These are phyloP conservation scores for Phytopythium mirpurense DNA, from an alignment of 352 stramenopile genomes.

Conservation along the genomic window DNA sequence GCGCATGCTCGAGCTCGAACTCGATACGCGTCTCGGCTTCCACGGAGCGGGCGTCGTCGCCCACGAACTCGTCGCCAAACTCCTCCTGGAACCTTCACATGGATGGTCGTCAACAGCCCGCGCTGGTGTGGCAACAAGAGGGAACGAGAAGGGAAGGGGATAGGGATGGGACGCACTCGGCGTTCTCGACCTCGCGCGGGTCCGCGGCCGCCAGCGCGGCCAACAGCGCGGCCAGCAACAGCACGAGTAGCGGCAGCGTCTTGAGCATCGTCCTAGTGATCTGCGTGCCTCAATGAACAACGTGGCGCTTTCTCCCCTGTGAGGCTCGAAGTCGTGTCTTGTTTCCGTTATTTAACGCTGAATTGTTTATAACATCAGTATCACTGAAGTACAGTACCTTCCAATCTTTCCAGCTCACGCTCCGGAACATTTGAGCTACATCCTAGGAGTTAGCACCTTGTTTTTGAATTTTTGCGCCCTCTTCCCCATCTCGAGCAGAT, in stretches of 20 bases:
- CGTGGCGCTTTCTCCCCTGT: no score
- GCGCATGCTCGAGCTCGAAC: constrained; percentile 63
- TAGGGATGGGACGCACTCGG: constrained; percentile 40
- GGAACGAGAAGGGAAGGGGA: no score
- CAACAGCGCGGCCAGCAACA: constrained; percentile 31
- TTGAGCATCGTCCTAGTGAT: constrained; percentile 15
- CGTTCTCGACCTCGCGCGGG: constrained; percentile 54
- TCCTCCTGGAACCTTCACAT: constrained; percentile 63
- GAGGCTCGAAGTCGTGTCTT: no score
- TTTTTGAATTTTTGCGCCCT: background rate
- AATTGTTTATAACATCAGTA: no score
- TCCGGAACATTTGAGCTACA: no score
- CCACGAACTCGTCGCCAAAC: constrained; percentile 63
- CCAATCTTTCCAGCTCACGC: no score
- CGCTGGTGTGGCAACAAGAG: no score
- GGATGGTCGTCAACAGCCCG: no score
- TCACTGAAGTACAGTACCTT: no score
- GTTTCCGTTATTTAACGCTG: no score
- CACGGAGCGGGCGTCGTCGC: constrained; percentile 21
- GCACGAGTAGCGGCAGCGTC: constrained; percentile 17
- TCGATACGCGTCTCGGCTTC: constrained; percentile 43
- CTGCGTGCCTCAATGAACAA: background rate
- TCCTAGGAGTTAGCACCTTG: no score
- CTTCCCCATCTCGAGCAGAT: no score
- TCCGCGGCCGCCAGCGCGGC: constrained; percentile 24